A percentile compares a stretch with the other conserved stretches of the same genome.
Conservation (phyloP, 768 basidiomycete species). For the Termitomyces eurrhizus region DNA sequence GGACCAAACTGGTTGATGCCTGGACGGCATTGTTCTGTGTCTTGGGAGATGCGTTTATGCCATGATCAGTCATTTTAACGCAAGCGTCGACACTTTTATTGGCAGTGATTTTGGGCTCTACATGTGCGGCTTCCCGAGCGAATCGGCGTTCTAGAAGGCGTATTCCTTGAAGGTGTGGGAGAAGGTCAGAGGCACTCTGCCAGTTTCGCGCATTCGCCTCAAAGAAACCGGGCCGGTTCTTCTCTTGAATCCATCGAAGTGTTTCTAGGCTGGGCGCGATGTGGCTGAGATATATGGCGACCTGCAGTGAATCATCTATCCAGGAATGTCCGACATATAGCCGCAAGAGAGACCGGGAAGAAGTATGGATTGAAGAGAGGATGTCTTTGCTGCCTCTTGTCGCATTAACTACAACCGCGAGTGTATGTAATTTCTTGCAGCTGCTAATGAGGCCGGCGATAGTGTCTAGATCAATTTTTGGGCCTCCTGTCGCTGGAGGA, state of each 20-base stretch:
- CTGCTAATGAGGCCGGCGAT: constrained; percentile 52
- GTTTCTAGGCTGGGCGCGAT: constrained; percentile 67
- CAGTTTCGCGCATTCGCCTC: constrained; percentile 66
- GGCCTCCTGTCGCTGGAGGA: constrained; percentile 46
- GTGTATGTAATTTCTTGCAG: constrained; percentile 61
- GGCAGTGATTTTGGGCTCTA: constrained; percentile 24
- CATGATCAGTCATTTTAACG: constrained; percentile 26
- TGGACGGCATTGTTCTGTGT: constrained; percentile 31
- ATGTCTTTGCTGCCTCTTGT: constrained; percentile 40
- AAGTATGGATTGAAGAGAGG: constrained; percentile 41
- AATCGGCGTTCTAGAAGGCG: constrained; percentile 59
- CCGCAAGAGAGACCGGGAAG: constrained; percentile 65
- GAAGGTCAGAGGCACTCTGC: constrained; percentile 63
- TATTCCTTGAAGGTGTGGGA: constrained; percentile 70
- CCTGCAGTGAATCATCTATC: constrained; percentile 63
- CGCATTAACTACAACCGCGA: constrained; percentile 64
- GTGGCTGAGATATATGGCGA: constrained; percentile 72
- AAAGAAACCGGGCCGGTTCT: constrained; percentile 64
- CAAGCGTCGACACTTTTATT: constrained; percentile 50
- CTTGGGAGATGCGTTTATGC: constrained; percentile 28
- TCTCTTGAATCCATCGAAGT: constrained; percentile 76
- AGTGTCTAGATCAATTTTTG: constrained; percentile 59
- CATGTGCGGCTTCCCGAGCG: constrained; percentile 16
- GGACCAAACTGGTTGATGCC: constrained; percentile 29
- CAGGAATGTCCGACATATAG: constrained; percentile 76